These are phyloP conservation scores for Thyridium curvatum DNA, from an alignment of 2,329 filamentous ascomycete species.

Conservation along the genomic window DNA sequence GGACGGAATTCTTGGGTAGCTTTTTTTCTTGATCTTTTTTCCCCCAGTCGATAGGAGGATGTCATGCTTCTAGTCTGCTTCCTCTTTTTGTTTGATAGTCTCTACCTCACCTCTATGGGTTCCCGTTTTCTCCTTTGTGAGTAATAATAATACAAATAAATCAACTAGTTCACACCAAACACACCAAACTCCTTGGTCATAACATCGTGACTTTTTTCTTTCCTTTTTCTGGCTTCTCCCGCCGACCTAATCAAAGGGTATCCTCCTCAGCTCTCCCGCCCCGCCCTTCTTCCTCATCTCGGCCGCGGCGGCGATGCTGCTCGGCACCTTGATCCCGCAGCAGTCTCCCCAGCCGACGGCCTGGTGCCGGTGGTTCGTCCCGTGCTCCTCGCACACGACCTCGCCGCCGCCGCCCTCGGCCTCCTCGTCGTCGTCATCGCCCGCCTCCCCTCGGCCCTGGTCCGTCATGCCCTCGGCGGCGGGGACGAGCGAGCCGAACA, in stretches of 20 bases:
- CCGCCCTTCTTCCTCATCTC: constrained; percentile 74
- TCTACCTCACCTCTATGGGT: no score
- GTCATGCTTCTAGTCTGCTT: no score
- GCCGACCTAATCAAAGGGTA: constrained; percentile 75
- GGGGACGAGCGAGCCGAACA: constrained; percentile 82
- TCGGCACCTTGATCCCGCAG: constrained; percentile 96
- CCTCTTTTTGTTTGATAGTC: no score
- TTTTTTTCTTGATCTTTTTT: no score
- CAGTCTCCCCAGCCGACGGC: constrained; percentile 85
- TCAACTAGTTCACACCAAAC: no score
- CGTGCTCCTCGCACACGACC: constrained; percentile 56
- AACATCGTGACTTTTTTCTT: no score
- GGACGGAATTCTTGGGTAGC: no score
- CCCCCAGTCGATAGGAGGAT: no score
- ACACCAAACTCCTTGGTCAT: no score
- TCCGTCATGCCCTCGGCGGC: constrained; percentile 76
- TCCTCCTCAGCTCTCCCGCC: constrained; percentile 57
- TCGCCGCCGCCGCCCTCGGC: constrained; percentile 49
- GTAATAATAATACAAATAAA: no score
- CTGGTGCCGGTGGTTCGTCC: constrained; percentile 65
- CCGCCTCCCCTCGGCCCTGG: constrained; percentile 30
- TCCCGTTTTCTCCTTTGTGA: no score
- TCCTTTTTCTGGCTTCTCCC: no score
- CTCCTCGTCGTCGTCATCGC: constrained; percentile 43
- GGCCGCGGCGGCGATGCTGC: constrained; percentile 82